A percentile compares a stretch with the other conserved stretches of the same genome.
Conservation (phyloP, 768 basidiomycete species). For the Trichaptum fuscoviolaceum region DNA sequence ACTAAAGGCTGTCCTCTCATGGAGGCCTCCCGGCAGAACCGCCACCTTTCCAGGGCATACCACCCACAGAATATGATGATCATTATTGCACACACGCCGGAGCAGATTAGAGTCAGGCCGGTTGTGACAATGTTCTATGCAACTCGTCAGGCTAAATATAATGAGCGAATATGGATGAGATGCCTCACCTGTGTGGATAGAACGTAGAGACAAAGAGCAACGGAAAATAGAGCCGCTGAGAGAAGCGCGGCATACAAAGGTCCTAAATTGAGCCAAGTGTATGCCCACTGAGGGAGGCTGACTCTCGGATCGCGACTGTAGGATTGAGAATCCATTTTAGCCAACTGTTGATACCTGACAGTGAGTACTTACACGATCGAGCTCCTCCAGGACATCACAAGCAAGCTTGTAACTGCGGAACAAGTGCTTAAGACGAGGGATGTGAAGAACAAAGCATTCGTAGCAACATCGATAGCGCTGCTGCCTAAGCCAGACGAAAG, state of each 20-base stretch:
- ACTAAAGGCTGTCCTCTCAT: not conserved
- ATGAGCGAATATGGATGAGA: not conserved
- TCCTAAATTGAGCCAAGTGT: not conserved
- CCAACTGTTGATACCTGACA: not conserved
- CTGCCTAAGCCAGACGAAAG: not conserved
- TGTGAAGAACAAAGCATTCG: not conserved
- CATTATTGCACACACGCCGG: not conserved
- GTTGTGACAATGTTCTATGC: not conserved
- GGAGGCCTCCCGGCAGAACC: not conserved
- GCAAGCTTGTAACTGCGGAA: not conserved
- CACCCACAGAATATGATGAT: not conserved
- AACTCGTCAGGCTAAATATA: not conserved
- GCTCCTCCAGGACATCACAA: not conserved
- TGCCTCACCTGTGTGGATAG: not conserved
- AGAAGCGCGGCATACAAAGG: not conserved
- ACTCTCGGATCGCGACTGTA: not conserved
- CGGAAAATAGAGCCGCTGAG: not conserved
- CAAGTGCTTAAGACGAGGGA: not conserved
- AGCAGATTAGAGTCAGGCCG: not conserved
- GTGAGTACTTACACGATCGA: not conserved
- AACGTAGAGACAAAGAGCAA: not conserved
- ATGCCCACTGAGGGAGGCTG: not conserved
- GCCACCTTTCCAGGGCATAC: not conserved
- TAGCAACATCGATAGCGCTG: not conserved
- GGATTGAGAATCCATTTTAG: not conserved